phyloP scores from a whole-genome alignment of 1,139 yeast genomes.

The Yamadazyma jaroonii region DNA sequence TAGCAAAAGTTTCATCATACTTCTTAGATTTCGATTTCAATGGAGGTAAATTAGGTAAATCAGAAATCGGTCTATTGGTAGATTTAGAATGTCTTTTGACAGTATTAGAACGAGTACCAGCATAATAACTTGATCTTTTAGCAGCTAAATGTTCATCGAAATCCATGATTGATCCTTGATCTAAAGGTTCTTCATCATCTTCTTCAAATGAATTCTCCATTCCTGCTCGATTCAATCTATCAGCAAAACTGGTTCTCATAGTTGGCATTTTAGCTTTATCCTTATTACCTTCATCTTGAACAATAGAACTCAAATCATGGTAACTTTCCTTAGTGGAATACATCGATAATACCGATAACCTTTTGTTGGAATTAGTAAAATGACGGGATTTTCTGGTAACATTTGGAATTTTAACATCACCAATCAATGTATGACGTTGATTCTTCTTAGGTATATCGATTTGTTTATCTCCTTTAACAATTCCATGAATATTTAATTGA shows the following conservation, averaged over 20 bases:
- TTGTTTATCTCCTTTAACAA: conserved; percentile 21
- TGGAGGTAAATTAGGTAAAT: conserved; percentile 34
- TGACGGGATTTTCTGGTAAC: conserved; percentile 67
- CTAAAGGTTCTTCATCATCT: conserved; percentile 31
- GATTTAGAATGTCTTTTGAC: conserved; percentile 20
- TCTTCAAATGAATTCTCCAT: conserved; percentile 26
- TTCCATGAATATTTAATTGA: conserved; percentile 35
- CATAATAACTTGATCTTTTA: conserved; percentile 38
- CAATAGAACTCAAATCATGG: conserved; percentile 55
- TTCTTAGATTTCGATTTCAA: conserved; percentile 8
- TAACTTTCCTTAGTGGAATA: conserved; percentile 68
- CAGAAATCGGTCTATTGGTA: conserved; percentile 29
- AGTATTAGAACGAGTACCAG: conserved; percentile 22
- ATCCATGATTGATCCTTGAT: conserved; percentile 40
- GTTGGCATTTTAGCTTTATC: conserved; percentile 27
- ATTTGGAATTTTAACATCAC: conserved; percentile 65
- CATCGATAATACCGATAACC: conserved; percentile 66
- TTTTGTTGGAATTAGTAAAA: conserved; percentile 59
- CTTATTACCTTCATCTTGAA: conserved; percentile 36
- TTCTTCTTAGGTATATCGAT: conserved; percentile 17
- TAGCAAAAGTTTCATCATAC: conserved; percentile 37
- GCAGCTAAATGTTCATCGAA: conserved; percentile 43
- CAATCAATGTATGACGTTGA: conserved; percentile 39
- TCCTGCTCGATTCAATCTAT: conserved; percentile 41
- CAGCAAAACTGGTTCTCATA: conserved; percentile 45